Evolutionary conservation across 495 filamentous ascomycete genomes (phyloP).

Genomic region (Penicillium paradoxum): DNA sequence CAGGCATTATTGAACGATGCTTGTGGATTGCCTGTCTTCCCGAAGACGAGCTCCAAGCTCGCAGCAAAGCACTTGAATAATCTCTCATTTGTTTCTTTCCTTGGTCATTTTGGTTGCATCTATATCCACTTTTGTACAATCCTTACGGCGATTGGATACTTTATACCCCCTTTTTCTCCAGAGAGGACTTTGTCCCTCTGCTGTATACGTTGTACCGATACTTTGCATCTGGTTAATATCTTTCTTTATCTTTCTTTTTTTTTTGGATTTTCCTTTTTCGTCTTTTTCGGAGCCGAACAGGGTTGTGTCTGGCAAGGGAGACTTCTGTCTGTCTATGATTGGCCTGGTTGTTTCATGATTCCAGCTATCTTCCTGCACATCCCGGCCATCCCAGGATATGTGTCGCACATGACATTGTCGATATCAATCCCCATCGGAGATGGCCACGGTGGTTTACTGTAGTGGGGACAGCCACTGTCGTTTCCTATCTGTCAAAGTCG

Average conservation of each 20-base stretch:
- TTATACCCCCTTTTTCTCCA: constrained; percentile 4
- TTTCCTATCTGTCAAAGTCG: background rate
- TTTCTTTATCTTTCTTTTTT: constrained; percentile 3
- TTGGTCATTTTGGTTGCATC: constrained; percentile 1
- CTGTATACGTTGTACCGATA: constrained; percentile 19
- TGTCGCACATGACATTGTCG: background rate
- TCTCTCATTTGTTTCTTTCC: constrained; percentile 1
- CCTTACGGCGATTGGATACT: background rate
- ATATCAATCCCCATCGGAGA: background rate
- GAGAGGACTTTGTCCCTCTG: constrained; percentile 3
- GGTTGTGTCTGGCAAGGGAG: background rate
- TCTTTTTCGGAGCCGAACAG: background rate
- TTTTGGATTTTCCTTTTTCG: background rate
- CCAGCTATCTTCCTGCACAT: background rate
- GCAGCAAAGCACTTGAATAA: constrained; percentile 53
- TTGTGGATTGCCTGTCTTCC: constrained; percentile 88
- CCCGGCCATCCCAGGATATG: background rate
- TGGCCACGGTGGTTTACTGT: background rate
- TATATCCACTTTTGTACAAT: constrained; percentile 3
- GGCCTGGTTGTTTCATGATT: background rate
- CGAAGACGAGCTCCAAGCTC: constrained; percentile 72
- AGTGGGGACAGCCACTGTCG: background rate
- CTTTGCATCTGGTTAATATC: constrained; percentile 3
- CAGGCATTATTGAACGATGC: constrained; percentile 82
- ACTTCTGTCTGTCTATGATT: background rate